Evolutionary conservation across 192 early-diverging fungal genomes (phyloP), one percentile per base, ranked within the genome.

Genomic region (Coemansia sp.): DNA sequence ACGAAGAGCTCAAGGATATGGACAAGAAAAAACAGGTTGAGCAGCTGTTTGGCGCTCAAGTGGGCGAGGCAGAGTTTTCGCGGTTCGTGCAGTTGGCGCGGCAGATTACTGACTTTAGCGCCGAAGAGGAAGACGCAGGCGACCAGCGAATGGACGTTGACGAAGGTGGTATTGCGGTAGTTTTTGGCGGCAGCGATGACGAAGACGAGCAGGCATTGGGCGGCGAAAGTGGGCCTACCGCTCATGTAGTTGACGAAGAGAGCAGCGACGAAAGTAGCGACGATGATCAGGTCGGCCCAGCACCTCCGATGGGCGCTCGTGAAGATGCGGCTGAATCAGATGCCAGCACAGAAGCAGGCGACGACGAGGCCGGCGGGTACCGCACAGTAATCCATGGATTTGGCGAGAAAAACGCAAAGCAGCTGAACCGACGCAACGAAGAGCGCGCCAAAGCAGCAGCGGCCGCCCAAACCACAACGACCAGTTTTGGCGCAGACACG

Each of bases 171-270:
- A 93, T 98, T 15, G 94, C 96, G 3, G 96, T 98, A 14, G 90
- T 95, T 1, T 96, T 99, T 77, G 96, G 95, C 63, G 96, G 95
- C 49, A 71, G 72, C 59, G 94, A 95, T 14, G 93, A 96, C 11
- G 94, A 97, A 17, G 90, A 91, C 5, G 90, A 92, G 14, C 90
- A 91, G 52, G 51, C 19, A 15, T 23, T 58, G 42, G 65, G 55
- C 4, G 88, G 80, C 23, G 86, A 85, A 37, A 75, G 66, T 0
- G 86, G 89, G 9, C 85, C 85, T 14, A 82, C 81, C 0, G 65
- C 59, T 25, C 76, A 79, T 34, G 83, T 84, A 14, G 84, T 48
- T 20, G 69, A 46, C 22, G 59, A 6, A 0, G 53, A 40, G 19
- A 54, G 56, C 48, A 68, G 60, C 57, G 73, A 64, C 8, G 68